phyloP scores from a whole-genome alignment of 2,329 filamentous ascomycete genomes.

The Alternaria sp. region DNA sequence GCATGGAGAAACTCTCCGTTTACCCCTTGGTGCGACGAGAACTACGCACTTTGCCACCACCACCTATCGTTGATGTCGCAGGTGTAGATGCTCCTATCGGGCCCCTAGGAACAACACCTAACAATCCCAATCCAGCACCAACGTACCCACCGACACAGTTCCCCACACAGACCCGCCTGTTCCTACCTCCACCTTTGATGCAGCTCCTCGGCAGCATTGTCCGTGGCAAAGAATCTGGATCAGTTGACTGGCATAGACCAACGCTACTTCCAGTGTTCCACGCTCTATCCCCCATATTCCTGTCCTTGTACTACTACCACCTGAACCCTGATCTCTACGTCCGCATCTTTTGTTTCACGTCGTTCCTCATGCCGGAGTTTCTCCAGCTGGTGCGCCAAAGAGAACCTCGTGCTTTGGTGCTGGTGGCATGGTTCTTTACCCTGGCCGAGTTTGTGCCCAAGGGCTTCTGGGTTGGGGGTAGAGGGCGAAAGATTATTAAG shows the following conservation, averaged over 20 bases:
- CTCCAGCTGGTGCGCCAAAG: conserved; percentile 29
- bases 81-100: conserved; percentile 18
- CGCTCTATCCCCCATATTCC: conserved; percentile 43
- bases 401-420: conserved; percentile 39
- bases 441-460: conserved; percentile 35
- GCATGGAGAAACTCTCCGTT: conserved; percentile 44
- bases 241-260: conserved; percentile 32
- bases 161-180: conserved; percentile 25
- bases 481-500: conserved; percentile 28
- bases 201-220: conserved; percentile 29
- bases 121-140: conserved; percentile 38
- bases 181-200: conserved; percentile 42
- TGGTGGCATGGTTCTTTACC: conserved; percentile 44
- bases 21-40: conserved; percentile 43
- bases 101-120: conserved; percentile 29
- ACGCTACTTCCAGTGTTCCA: conserved; percentile 40
- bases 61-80: conserved; percentile 25
- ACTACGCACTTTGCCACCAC: conserved; percentile 38
- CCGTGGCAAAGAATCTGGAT: conserved; percentile 19
- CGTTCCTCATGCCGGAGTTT: conserved; percentile 44
- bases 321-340: conserved; percentile 41
- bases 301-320: conserved; percentile 45
- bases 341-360: conserved; percentile 40
- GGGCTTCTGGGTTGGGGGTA: conserved; percentile 35
- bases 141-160: conserved; percentile 27